Evolutionary conservation across 202 grass and related monocot species (phyloP).

Genomic region (Setaria italica): DNA sequence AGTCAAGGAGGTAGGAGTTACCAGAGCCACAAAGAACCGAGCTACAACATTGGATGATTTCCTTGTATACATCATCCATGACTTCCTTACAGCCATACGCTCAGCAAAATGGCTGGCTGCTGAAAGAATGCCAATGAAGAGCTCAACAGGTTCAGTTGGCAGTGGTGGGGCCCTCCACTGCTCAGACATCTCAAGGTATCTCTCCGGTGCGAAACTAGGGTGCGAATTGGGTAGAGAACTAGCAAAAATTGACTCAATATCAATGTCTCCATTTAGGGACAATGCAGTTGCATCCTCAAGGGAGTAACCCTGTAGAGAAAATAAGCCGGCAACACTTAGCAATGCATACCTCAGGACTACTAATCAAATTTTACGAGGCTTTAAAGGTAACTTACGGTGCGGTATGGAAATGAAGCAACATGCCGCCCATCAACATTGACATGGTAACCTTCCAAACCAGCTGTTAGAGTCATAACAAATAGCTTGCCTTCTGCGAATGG

Average conservation of each 20-base stretch:
- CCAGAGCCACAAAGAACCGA: slow-evolving; percentile 97
- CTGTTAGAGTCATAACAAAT: slow-evolving; percentile 81
- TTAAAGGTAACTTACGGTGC: slow-evolving; percentile 61
- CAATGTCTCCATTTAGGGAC: slow-evolving; percentile 82
- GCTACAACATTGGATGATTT: slow-evolving; percentile 81
- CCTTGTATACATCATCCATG: slow-evolving; percentile 92
- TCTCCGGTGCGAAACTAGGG: slow-evolving; percentile 74
- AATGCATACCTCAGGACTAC: neutral
- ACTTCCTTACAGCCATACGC: slow-evolving; percentile 95
- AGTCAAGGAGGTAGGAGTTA: slow-evolving; percentile 49
- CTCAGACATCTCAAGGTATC: slow-evolving; percentile 84
- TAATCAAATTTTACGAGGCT: neutral
- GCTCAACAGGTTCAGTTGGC: slow-evolving; percentile 77
- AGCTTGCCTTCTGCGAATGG: slow-evolving; percentile 74
- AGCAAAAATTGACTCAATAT: slow-evolving; percentile 76
- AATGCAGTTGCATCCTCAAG: slow-evolving; percentile 94
- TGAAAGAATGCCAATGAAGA: slow-evolving; percentile 94
- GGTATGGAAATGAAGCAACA: slow-evolving; percentile 85
- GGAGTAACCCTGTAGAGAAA: slow-evolving; percentile 65
- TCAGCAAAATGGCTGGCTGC: slow-evolving; percentile 94
- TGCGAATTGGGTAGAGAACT: slow-evolving; percentile 82
- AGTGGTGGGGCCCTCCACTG: slow-evolving; percentile 77
- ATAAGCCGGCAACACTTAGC: slow-evolving; percentile 30
- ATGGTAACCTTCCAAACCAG: slow-evolving; percentile 88
- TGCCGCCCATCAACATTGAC: slow-evolving; percentile 85